phyloP scores from a whole-genome alignment of 345 rosid genomes.

The Kernera saxatilis region DNA sequence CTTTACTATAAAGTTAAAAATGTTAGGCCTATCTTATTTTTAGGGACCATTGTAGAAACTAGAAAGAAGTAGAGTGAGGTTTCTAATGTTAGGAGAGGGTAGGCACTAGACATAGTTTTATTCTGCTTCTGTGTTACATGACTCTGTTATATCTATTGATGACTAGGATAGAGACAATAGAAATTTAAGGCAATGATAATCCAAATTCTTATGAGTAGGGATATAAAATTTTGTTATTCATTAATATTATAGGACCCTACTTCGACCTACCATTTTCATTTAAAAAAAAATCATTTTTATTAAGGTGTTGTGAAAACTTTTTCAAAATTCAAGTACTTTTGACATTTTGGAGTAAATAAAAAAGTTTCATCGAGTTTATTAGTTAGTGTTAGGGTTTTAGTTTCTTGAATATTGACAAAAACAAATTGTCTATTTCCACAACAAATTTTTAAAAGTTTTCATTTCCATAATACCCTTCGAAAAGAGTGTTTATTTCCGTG shows the following conservation, averaged over 20 bases:
- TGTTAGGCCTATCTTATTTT: constrained; percentile 25
- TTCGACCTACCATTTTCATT: constrained; percentile 18
- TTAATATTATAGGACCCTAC: constrained; percentile 8
- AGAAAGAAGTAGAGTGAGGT: constrained; percentile 18
- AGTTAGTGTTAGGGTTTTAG: background rate
- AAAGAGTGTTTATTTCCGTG: background rate
- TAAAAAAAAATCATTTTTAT: background rate
- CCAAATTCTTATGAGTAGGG: constrained; percentile 10
- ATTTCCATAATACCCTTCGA: background rate
- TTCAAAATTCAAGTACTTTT: background rate
- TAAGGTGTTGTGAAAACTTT: background rate
- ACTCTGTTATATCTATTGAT: constrained; percentile 5
- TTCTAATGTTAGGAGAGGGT: constrained; percentile 20
- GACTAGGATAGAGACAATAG: background rate
- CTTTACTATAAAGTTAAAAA: constrained; percentile 16
- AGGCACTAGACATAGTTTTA: constrained; percentile 20
- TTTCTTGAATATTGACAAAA: background rate
- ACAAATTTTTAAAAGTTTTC: background rate
- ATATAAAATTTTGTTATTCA: background rate
- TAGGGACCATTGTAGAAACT: constrained; percentile 29
- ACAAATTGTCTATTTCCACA: background rate
- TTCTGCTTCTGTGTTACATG: constrained; percentile 9
- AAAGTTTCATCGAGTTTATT: background rate
- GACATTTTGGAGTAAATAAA: background rate
- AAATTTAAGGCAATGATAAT: constrained; percentile 13